These are phyloP conservation scores for Leccinum variicolor DNA, from an alignment of 768 basidiomycete species.

Conservation along the genomic window DNA sequence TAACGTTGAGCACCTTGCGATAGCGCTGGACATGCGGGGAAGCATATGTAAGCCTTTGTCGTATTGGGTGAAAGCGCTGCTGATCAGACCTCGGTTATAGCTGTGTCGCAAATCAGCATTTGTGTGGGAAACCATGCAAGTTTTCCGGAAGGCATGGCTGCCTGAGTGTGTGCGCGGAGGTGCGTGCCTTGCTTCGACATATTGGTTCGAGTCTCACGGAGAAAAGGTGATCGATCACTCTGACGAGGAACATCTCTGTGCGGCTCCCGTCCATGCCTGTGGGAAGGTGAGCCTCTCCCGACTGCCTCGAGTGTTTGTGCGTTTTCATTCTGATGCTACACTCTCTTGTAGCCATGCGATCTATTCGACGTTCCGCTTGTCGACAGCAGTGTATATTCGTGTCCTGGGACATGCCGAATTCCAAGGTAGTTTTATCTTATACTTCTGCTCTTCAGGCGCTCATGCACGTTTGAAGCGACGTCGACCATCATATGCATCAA, in stretches of 20 bases:
- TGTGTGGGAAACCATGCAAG: slow-evolving; percentile 52
- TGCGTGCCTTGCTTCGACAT: slow-evolving; percentile 10
- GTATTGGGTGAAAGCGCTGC: rapidly evolving
- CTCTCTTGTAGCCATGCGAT: slow-evolving; percentile 36
- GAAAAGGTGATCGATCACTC: slow-evolving; percentile 44
- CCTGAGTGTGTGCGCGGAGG: slow-evolving; percentile 49
- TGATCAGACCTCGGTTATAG: slow-evolving; percentile 29
- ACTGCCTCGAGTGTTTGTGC: too few species aligned
- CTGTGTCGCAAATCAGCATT: slow-evolving; percentile 48
- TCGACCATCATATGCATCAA: slow-evolving; percentile 42
- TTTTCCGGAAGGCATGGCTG: slow-evolving; percentile 49
- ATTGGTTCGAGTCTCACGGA: neutral
- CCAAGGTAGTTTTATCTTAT: slow-evolving; percentile 33
- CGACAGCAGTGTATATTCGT: slow-evolving; percentile 36
- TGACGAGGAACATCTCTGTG: slow-evolving; percentile 51
- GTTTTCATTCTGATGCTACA: neutral
- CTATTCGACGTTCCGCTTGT: slow-evolving; percentile 30
- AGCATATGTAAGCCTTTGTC: slow-evolving; percentile 44
- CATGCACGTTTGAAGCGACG: slow-evolving; percentile 34
- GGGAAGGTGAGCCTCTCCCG: slow-evolving; percentile 38
- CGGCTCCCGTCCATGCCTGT: slow-evolving; percentile 52
- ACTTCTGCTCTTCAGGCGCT: neutral
- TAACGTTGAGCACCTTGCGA: neutral
- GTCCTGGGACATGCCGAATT: slow-evolving; percentile 40
- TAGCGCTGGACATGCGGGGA: slow-evolving; percentile 58